Evolutionary conservation across 176 grass and related monocot species (phyloP), one percentile per base, ranked within the genome.

Genomic region (Canna indica): DNA sequence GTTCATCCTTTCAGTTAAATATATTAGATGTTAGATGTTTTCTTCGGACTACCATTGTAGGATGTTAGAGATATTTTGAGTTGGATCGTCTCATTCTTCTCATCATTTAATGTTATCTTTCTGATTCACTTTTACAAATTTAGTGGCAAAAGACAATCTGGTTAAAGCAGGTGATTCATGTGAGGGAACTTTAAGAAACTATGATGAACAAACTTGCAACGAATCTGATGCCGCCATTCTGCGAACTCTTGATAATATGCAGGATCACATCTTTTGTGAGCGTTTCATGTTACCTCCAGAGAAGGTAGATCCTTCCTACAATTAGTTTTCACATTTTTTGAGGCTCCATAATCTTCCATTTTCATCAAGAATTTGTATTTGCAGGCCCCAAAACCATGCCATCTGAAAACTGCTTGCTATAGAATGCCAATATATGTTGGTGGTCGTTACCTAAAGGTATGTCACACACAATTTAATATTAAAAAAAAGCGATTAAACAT

Each of bases 361-460:
- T 18, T 78, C 44, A 80, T 71, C 71, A 10, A 41, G 32, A 56
- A 59, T 67, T 77, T 78, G 4, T 38, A 1, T 29, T 73, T 81
- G 62, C 71, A 96, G 92, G 77, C 79, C 47, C 73, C 67, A 35
- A 81, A 88, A 81, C 63, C 88, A 36, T 96, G 88, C 65, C 57
- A 77, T 59, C 88, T 96, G 73, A 41, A 27, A 47, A 80, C 86
- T 75, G 77, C 88, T 52, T 96, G 83, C 68, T 47, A 70, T 54
- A 89, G 92, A 69, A 81, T 80, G 15, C 74, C 88, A 62, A 81
- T 89, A 75, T 96, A 91, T 80, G 76, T 96, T 79, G 88, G 85
- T 54, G 92, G 92, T 80, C 84, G 88, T 77, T 96, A 96, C 69
- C 78, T 96, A 47, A 96, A 96, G 88, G 92, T 96, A 82, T 48